phyloP scores from a whole-genome alignment of 768 basidiomycete species.

The Lentinula detonsa region DNA sequence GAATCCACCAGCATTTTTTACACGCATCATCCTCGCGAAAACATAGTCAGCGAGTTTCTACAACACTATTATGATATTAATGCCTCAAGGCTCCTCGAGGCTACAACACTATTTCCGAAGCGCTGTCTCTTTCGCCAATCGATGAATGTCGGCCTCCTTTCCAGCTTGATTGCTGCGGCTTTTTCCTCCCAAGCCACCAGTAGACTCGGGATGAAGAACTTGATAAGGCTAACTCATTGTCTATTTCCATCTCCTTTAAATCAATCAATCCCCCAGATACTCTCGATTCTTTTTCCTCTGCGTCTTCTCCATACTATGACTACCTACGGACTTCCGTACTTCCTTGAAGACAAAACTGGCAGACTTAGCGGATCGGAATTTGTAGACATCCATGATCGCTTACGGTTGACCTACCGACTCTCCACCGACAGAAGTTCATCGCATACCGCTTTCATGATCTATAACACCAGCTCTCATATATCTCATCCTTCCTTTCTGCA shows the following conservation, averaged over 20 bases:
- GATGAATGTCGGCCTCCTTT: neutral
- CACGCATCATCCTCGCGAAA: neutral
- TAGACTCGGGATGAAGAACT: neutral
- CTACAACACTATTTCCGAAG: neutral
- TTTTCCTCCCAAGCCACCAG: neutral
- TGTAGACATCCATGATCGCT: conserved; percentile 57
- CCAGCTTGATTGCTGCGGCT: neutral
- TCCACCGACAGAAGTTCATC: conserved; percentile 33
- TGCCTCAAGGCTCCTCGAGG: neutral
- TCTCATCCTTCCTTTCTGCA: conserved; percentile 13
- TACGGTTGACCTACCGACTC: conserved; percentile 43
- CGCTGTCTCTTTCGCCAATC: neutral
- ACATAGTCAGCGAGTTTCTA: neutral
- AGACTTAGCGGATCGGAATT: conserved; percentile 49
- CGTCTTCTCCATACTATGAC: conserved; percentile 21
- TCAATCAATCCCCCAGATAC: neutral
- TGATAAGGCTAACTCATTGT: neutral
- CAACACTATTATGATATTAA: neutral
- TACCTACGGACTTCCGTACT: conserved; percentile 50
- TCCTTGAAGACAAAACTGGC: conserved; percentile 62
- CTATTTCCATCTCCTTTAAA: neutral
- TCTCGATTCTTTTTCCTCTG: neutral
- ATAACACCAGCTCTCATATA: conserved; percentile 29
- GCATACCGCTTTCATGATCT: conserved; percentile 47
- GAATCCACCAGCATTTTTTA: neutral